A percentile compares a stretch with the other conserved stretches of the same genome.
phyloP scores from a whole-genome alignment of 805 yeast species.

The Saccharomycopsis selenospora region DNA sequence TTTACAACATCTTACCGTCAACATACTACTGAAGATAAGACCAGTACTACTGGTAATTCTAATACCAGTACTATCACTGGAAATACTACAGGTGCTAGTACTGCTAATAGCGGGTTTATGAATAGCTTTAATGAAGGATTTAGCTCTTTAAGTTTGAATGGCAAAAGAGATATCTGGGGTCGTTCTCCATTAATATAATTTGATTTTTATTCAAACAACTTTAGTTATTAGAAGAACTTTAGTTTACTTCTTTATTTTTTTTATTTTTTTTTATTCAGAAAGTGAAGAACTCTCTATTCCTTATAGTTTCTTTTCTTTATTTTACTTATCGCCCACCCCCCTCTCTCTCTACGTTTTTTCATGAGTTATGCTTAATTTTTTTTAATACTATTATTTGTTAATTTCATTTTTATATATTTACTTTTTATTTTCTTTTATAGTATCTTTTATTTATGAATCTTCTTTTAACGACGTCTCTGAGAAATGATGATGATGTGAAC shows the following conservation, averaged over 20 bases:
- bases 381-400: background rate
- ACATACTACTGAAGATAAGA: conserved; percentile 5
- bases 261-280: too few relatives aligned
- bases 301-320: too few relatives aligned
- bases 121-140: conserved; percentile 16
- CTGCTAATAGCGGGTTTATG: conserved; percentile 9
- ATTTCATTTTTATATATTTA: background rate
- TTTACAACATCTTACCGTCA: conserved; percentile 12
- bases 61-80: background rate
- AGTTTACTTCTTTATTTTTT: too few relatives aligned
- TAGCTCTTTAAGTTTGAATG: conserved; percentile 14
- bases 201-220: too few relatives aligned
- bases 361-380: background rate
- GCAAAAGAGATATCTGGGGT: conserved; percentile 14
- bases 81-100: conserved; percentile 6
- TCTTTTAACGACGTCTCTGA: conserved; percentile 1
- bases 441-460: background rate
- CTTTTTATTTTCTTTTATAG: background rate
- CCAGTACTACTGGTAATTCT: background rate
- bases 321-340: too few relatives aligned
- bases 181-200: background rate
- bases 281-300: too few relatives aligned
- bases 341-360: too few relatives aligned
- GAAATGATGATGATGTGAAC: conserved; percentile 2
- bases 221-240: too few relatives aligned